Evolutionary conservation across 495 filamentous ascomycete species (phyloP).

Genomic region (Neurospora sublineolata): DNA sequence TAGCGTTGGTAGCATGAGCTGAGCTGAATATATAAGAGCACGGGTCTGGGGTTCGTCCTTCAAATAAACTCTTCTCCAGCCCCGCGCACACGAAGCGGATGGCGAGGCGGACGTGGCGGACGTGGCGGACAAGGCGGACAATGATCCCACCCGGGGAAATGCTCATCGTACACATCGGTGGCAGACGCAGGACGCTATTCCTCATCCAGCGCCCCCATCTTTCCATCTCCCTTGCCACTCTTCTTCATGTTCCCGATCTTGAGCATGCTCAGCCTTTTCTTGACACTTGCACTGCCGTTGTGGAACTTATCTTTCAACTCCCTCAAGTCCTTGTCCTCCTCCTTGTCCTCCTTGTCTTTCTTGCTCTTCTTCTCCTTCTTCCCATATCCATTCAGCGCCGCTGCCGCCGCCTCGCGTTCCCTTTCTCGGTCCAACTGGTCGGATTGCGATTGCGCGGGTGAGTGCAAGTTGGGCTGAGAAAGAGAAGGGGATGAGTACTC

Average conservation of each 20-base stretch:
- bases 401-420: conserved; percentile 15
- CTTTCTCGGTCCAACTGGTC: conserved; percentile 11
- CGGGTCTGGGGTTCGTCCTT: not conserved
- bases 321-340: not conserved
- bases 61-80: not conserved
- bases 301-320: not conserved
- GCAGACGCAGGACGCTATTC: conserved; percentile 15
- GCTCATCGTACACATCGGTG: not conserved
- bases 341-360: conserved; percentile 22
- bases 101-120: not conserved
- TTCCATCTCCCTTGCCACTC: conserved; percentile 41
- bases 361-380: conserved; percentile 8
- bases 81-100: not conserved
- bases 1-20: not conserved
- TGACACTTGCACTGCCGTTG: conserved; percentile 33
- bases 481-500: not conserved
- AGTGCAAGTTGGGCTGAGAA: not conserved
- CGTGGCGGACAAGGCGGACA: not conserved
- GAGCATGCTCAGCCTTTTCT: conserved; percentile 59
- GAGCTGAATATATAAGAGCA: not conserved
- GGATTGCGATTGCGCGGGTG: not conserved
- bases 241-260: conserved; percentile 49
- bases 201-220: conserved; percentile 39
- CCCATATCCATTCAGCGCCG: not conserved
- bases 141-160: not conserved